phyloP scores from a whole-genome alignment of 2,329 filamentous ascomycete genomes.

The Emergomyces africanus region DNA sequence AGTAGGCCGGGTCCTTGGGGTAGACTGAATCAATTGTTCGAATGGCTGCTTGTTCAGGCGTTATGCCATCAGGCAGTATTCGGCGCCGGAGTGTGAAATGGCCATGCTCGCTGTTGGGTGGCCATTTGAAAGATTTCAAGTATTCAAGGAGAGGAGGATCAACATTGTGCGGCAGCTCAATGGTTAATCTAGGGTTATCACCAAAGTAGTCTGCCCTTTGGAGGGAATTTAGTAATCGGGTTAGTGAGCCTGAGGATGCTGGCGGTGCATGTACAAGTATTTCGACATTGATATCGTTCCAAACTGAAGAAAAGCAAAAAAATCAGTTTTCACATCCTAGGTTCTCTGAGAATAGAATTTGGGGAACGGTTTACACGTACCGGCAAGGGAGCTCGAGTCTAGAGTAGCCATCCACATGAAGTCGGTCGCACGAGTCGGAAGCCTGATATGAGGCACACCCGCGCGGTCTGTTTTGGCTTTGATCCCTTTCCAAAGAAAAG shows the following conservation, averaged over 20 bases:
- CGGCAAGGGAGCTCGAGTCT: slow-evolving; percentile 56
- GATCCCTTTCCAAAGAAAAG: slow-evolving; percentile 51
- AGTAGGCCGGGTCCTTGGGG: slow-evolving; percentile 49
- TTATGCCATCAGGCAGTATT: slow-evolving; percentile 47
- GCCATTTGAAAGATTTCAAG: slow-evolving; percentile 55
- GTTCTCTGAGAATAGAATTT: slow-evolving; percentile 9
- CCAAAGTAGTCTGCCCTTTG: slow-evolving; percentile 62
- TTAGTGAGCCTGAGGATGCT: slow-evolving; percentile 58
- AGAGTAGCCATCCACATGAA: slow-evolving; percentile 66
- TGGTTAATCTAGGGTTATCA: slow-evolving; percentile 59
- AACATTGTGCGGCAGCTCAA: slow-evolving; percentile 64
- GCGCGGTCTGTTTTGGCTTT: slow-evolving; percentile 41
- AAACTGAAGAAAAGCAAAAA: slow-evolving; percentile 39
- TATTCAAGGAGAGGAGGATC: slow-evolving; percentile 53
- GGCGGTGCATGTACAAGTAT: slow-evolving; percentile 68
- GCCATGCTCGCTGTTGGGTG: slow-evolving; percentile 36
- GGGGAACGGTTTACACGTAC: slow-evolving; percentile 24
- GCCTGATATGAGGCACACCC: slow-evolving; percentile 55
- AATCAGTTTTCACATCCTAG: slow-evolving; percentile 6
- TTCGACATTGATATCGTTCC: slow-evolving; percentile 67
- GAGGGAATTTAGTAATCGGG: slow-evolving; percentile 66
- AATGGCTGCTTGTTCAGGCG: slow-evolving; percentile 57
- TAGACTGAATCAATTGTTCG: slow-evolving; percentile 82
- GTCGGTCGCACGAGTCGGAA: slow-evolving; percentile 52
- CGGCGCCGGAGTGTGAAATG: slow-evolving; percentile 60